Base-by-base conservation (phyloP, 208 protist genomes). In the Trypanosoma brucei region DNA sequence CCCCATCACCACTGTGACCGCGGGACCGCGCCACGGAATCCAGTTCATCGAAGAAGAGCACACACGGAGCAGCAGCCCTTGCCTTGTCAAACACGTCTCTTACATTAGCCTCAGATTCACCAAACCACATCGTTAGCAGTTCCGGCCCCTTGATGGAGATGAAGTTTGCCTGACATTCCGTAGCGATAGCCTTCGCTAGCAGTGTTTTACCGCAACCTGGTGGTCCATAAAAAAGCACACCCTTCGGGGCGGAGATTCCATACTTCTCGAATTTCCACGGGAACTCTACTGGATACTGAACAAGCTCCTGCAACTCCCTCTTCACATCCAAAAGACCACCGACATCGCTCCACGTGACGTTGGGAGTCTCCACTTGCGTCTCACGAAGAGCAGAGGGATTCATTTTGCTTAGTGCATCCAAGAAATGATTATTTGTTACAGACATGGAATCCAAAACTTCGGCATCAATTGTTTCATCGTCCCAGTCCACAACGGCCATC, bases 91-190 rank as follows among this genome's bases (percentile, higher is more conserved):
- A 99, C 48, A 99, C 83, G 58, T 99, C 97, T 69, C 99, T 90
- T 22, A 99, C 98, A 73, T 99, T 99, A n/a, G 98, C 92, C 88
- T 99, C 99, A 40, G 98, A 99, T 83, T 99, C 99, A 71, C 99
- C 99, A 65, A 99, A 99, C 99, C 99, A 99, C 99, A 99, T 99
- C n/a, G 99, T 99, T 34, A 99, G 85, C 56, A 99, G 88, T 85
- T 99, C 98, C n/a, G 99, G 99, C 40, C 99, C 99, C 91, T 99
- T 99, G 79, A 99, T 98, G 14, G 97, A 99, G 76, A 99, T 99
- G 84, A 99, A 99, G 88, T 99, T 99, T 53, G 98, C 97, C 84
- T 99, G 96, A 84, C 97, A 99, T 77, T 99, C 97, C 54, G 98
- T 99, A 53, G 98, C 98, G 66, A 99, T 97, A 52, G 97, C 96